These are phyloP conservation scores for Hanseniaspora taiwanica DNA, from an alignment of 805 yeast species.

Conservation along the genomic window DNA sequence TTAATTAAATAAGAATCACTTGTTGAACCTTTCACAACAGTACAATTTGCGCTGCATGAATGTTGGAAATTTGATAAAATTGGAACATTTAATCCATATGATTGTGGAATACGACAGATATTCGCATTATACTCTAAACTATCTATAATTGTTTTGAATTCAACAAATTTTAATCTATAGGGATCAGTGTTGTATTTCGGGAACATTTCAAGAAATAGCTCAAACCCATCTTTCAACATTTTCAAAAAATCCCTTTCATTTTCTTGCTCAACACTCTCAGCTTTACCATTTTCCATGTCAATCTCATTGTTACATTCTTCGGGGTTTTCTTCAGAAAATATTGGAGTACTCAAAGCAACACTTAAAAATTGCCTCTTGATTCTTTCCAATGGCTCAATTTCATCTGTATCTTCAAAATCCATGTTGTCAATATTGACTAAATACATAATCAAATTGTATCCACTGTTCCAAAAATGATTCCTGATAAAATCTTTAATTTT, in stretches of 20 bases:
- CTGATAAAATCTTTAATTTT: not conserved
- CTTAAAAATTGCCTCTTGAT: not conserved
- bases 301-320: too few relatives aligned
- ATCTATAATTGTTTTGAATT: not conserved
- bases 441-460: not conserved
- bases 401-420: not conserved
- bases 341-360: not conserved
- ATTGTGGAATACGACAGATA: not conserved
- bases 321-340: not conserved
- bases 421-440: not conserved
- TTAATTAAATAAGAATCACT: not conserved
- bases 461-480: not conserved
- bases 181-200: not conserved
- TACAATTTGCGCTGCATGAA: not conserved
- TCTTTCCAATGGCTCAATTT: not conserved
- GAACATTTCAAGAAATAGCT: not conserved
- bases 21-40: not conserved
- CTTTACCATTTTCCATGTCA: constrained; percentile 6
- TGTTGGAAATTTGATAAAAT: not conserved
- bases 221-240: constrained; percentile 43
- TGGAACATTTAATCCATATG: not conserved
- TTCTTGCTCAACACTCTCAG: constrained; percentile 11
- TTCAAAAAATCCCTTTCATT: constrained; percentile 36
- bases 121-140: not conserved
- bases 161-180: not conserved